Base-by-base conservation (phyloP, 495 filamentous ascomycete species). In the Trichoderma parareesei region DNA sequence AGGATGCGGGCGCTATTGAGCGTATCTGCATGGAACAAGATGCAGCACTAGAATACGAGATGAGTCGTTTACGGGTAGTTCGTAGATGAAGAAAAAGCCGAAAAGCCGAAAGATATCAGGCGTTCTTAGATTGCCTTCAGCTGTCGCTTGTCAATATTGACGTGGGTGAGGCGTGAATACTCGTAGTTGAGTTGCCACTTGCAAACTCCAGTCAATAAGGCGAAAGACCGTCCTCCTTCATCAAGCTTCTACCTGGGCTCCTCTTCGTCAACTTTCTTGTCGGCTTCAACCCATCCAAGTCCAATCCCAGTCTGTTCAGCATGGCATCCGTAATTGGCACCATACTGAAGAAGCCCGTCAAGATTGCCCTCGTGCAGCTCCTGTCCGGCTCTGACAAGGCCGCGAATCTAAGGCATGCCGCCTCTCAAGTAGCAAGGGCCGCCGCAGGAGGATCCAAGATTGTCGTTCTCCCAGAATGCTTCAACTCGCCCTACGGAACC, bases 401-500 rank as follows among this genome's bases (percentile, higher is more conserved):
- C 48, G 77, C 79, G 40, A 99, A 99, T 77, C 92, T 99, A 65
- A 69, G 81, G 11, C 87, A 88, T 70, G 93, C 94, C 43, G 88
- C 88, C 27, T 78, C 80, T 43, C 90, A 92, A 68, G 92, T 99
- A 63, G 84, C 91, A 62, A 89, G 92, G 72, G 95, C 94, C 6
- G 85, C 90, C 40, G 71, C 77, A 43, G 78, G 77, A 5, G 93
- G 92, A 66, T 93, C 94, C 49, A 81, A 87, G 67, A 84, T 92
- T 65, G 80, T 91, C 65, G 89, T 87, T 37, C 76, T 87, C 16
- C 85, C 85, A 40, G 93, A 97, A 79, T 97, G 93, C 82, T 97
- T 97, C 86, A 97, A 97, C 82, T 92, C 88, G 13, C 93, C 93
- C n/a, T 97, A 97, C 78, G 93, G 93, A 68, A 91, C 87, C 64